Base-by-base conservation (phyloP, 2,329 filamentous ascomycete genomes). In the Xylariales sp. region DNA sequence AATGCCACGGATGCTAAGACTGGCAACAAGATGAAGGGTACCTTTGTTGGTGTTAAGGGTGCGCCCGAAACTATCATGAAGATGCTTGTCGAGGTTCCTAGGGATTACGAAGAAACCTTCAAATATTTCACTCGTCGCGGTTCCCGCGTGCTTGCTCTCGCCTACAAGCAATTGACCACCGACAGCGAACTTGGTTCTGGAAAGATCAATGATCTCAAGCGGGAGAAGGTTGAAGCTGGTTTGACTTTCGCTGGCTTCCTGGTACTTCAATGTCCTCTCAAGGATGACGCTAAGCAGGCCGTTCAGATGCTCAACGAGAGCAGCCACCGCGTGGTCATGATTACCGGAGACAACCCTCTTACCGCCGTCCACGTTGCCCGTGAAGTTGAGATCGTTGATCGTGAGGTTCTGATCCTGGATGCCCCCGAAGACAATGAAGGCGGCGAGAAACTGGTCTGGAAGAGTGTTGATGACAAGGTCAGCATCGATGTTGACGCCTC, bases 271-370 rank as follows among this genome's bases (percentile, higher is more conserved):
- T 96, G 89, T 56, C 93, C 93, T 4, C 74, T 98, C 43, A 98
- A 98, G 68, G 90, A 95, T 19, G 93, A 98, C 62, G 93, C 93
- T 34, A 86, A 94, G 66, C 84, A 93, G 61, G 83, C 93, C 28
- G 88, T 98, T 29, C 88, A 86, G 51, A 96, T 97, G 88, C 77
- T 98, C 54, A 98, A 96, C 60, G 93, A 98, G 71, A 97, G 91
- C 66, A 97, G 90, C 67, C 93, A 98, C 64, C 88, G 93, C 54
- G 89, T 95, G 34, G 86, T 98, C 53, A 98, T 98, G 93, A 98
- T 98, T 51, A 98, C 93, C 46, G 93, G 93, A 60, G 93, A 98
- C 64, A 98, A 98, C 62, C 91, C 93, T 10, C 76, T 98, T 39
- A 98, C 93, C 29, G 93, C 93, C 50, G 88, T 95, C 9, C 91